Evolutionary conservation across 2,329 filamentous ascomycete genomes (phyloP), one percentile per base, ranked within the genome.

Genomic region (Colletotrichum tropicicola): DNA sequence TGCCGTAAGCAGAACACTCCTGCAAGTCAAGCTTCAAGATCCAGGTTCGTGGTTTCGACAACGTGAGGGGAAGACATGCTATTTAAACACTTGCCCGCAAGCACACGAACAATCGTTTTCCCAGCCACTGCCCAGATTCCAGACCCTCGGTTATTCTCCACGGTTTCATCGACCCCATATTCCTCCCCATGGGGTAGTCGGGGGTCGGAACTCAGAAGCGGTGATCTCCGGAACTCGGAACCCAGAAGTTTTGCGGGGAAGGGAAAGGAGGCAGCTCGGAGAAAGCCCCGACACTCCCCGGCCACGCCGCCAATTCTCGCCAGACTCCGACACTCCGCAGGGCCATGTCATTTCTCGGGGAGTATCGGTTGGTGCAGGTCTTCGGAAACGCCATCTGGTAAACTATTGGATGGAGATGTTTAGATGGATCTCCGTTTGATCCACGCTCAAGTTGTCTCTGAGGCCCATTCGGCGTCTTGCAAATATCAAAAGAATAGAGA

Each of bases 181-280:
- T n/a, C 28, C 28, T 30, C 51, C 43, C 51, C 49, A 56, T 51
- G 57, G 44, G 49, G 32, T 27, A 30, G 17, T 48, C 56, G 43
- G 27, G 25, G 27, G 15, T 17, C 49, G 56, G 56, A 61, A 45
- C 21, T 53, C 48, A 41, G 60, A 12, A 32, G 43, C 15, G 13
- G 10, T n/a, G 48, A 30, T 28, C 2, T 39, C 15, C 25, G 47
- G 35, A 37, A 54, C 17, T 54, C 41, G 61, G 61, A 54, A 15
- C 3, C 41, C 19, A 54, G 32, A 13, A 35, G 13, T 2, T 15
- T 6, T 6, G 2, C 13, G 32, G n/a, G n/a, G n/a, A 35, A 35
- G 30, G 30, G 30, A 7, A 35, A 35, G 15, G 30, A 9, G 30
- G 9, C 3, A 6, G 25, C 25, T 17, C 55, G 25, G 55, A 39